A percentile compares a stretch with the other conserved stretches of the same genome.
Evolutionary conservation across 495 filamentous ascomycete genomes (phyloP).

Genomic region (Neurospora tetrasperma): DNA sequence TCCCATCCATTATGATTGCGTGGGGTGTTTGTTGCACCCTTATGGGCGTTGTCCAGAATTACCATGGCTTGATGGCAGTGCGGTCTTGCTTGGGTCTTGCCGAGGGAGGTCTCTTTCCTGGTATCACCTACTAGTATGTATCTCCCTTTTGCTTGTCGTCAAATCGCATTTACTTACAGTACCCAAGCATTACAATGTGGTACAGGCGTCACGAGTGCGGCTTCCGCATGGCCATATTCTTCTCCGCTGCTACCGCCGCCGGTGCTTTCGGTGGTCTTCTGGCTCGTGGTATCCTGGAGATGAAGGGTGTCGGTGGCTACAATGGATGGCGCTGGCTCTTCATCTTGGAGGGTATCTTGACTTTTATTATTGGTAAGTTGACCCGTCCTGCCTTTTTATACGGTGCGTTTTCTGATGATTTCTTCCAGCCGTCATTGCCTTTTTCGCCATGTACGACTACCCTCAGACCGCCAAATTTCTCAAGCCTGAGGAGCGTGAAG

Average conservation of each 20-base stretch:
- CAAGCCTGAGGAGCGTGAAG: slow-evolving; percentile 49
- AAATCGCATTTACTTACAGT: background rate
- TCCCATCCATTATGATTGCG: slow-evolving; percentile 45
- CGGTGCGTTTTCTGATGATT: background rate
- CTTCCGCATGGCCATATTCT: slow-evolving; percentile 68
- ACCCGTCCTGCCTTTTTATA: slow-evolving; percentile 3
- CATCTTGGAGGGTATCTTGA: slow-evolving; percentile 58
- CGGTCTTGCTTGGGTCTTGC: slow-evolving; percentile 63
- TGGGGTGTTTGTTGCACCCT: slow-evolving; percentile 48
- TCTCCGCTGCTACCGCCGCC: slow-evolving; percentile 65
- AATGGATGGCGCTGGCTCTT: slow-evolving; percentile 73
- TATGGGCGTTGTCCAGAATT: slow-evolving; percentile 69
- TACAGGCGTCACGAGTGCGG: slow-evolving; percentile 56
- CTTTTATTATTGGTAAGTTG: slow-evolving; percentile 46
- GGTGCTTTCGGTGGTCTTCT: slow-evolving; percentile 73
- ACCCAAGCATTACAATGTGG: slow-evolving; percentile 53
- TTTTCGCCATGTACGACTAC: slow-evolving; percentile 69
- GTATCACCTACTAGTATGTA: slow-evolving; percentile 55
- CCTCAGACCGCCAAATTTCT: slow-evolving; percentile 70
- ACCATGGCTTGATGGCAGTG: slow-evolving; percentile 58
- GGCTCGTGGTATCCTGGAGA: slow-evolving; percentile 56
- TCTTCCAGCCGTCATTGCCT: slow-evolving; percentile 45
- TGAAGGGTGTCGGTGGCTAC: slow-evolving; percentile 54
- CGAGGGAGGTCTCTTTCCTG: slow-evolving; percentile 75
- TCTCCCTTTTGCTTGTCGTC: background rate